Percentiles rank a stretch among this genome's conserved stretches.
Evolutionary conservation across 495 filamentous ascomycete species (phyloP).

Genomic region (Podospora didyma): DNA sequence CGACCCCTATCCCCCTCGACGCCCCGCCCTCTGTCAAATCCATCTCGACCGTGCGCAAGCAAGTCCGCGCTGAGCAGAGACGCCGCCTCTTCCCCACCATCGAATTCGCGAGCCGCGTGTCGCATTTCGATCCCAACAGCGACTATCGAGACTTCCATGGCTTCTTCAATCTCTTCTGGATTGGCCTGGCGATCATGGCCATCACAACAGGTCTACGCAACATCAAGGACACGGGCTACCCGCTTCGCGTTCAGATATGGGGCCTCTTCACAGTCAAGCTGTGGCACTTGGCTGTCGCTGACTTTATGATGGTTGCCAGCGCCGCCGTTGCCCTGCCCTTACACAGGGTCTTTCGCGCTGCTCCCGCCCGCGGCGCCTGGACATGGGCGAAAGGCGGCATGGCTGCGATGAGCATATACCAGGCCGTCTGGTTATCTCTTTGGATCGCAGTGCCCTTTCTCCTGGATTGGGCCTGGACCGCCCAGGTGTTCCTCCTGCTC

Average conservation of each 20-base stretch:
- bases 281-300: constrained; percentile 79
- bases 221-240: constrained; percentile 87
- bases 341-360: constrained; percentile 60
- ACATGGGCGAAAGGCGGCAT: constrained; percentile 76
- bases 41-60: constrained; percentile 77
- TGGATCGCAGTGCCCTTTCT: constrained; percentile 91
- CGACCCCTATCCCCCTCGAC: constrained; percentile 86
- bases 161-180: constrained; percentile 98
- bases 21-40: constrained; percentile 85
- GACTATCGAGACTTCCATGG: constrained; percentile 93
- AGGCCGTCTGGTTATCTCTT: constrained; percentile 70
- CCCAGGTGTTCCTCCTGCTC: constrained; percentile 90
- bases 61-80: constrained; percentile 75
- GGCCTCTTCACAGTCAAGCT: constrained; percentile 79
- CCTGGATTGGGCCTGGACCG: constrained; percentile 85
- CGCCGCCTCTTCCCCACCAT: constrained; percentile 93
- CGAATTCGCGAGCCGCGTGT: constrained; percentile 87
- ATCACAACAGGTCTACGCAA: constrained; percentile 88
- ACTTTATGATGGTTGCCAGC: constrained; percentile 75
- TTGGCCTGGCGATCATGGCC: constrained; percentile 93
- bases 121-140: constrained; percentile 90
- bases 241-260: constrained; percentile 81
- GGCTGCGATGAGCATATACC: constrained; percentile 75
- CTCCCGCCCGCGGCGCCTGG: constrained; percentile 48
- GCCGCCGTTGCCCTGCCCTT: constrained; percentile 70